Evolutionary conservation across 163 green algal species (phyloP).

Genomic region (Coccomyxa subellipsoidea): DNA sequence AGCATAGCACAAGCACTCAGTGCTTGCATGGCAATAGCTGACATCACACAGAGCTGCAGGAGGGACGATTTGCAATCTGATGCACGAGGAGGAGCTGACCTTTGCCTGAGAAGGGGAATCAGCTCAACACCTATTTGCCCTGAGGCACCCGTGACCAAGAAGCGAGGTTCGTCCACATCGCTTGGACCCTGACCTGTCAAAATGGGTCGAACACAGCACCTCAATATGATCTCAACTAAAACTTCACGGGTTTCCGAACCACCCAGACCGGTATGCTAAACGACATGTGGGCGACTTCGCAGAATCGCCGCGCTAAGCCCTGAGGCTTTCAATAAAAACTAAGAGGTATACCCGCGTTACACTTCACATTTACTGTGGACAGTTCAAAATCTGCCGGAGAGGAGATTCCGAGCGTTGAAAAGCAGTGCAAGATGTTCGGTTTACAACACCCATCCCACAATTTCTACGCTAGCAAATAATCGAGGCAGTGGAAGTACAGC

Average conservation of each 20-base stretch:
- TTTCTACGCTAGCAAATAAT: not conserved
- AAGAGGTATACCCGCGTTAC: too few relatives aligned
- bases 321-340: too few relatives aligned
- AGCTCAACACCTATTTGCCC: slow-evolving; percentile 11
- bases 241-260: too few relatives aligned
- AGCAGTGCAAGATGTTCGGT: not conserved
- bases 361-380: too few relatives aligned
- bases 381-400: too few relatives aligned
- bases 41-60: not conserved
- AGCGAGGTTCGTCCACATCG: slow-evolving; percentile 1
- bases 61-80: not conserved
- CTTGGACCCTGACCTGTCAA: not conserved
- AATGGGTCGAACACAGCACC: too few relatives aligned
- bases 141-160: slow-evolving; percentile 1
- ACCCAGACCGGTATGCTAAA: too few relatives aligned
- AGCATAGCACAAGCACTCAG: not conserved
- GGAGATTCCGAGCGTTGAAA: not conserved
- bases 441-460: not conserved
- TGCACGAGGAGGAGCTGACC: not conserved
- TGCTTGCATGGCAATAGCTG: too few relatives aligned
- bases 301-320: too few relatives aligned
- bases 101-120: not conserved
- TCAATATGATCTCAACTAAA: too few relatives aligned
- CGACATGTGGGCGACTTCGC: not conserved
- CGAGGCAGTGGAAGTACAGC: not conserved